phyloP scores from a whole-genome alignment of 2,329 filamentous ascomycete genomes.

The Fusarium sp. region DNA sequence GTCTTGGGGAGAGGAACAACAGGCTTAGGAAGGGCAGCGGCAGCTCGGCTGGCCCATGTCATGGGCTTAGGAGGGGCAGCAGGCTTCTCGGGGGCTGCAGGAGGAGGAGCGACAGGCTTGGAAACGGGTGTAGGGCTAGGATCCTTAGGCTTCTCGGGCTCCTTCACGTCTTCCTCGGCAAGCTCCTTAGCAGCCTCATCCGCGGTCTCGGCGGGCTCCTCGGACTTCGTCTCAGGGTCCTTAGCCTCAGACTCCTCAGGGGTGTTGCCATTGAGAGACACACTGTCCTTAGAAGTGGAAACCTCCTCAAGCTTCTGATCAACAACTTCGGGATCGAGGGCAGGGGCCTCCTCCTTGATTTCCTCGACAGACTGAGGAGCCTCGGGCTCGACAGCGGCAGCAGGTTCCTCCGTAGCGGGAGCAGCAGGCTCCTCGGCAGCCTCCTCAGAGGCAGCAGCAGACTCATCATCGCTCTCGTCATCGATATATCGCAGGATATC shows the following conservation, averaged over 20 bases:
- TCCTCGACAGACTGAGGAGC: constrained; percentile 43
- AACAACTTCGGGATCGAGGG: constrained; percentile 62
- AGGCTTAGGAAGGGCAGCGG: constrained; percentile 65
- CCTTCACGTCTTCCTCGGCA: constrained; percentile 64
- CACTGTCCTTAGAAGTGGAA: constrained; percentile 49
- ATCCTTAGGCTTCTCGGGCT: constrained; percentile 73
- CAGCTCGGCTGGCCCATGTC: constrained; percentile 77
- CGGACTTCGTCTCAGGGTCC: constrained; percentile 49
- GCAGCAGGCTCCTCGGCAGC: constrained; percentile 47
- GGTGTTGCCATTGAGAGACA: constrained; percentile 46
- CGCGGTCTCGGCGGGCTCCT: constrained; percentile 50
- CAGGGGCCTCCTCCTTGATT: constrained; percentile 40
- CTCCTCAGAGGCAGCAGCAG: constrained; percentile 49
- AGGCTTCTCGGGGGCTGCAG: constrained; percentile 56
- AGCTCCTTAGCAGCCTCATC: constrained; percentile 63
- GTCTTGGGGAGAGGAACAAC: constrained; percentile 67
- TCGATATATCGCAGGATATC: constrained; percentile 96
- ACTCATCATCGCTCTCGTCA: constrained; percentile 81
- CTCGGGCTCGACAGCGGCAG: constrained; percentile 47
- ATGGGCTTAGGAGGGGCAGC: constrained; percentile 66
- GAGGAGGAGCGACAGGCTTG: constrained; percentile 36
- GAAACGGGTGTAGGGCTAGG: constrained; percentile 63
- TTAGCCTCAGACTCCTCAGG: constrained; percentile 50
- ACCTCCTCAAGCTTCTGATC: constrained; percentile 81
- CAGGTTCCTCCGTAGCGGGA: constrained; percentile 41